phyloP scores from a whole-genome alignment of 2,329 filamentous ascomycete genomes.

The Colletotrichum somersetense region DNA sequence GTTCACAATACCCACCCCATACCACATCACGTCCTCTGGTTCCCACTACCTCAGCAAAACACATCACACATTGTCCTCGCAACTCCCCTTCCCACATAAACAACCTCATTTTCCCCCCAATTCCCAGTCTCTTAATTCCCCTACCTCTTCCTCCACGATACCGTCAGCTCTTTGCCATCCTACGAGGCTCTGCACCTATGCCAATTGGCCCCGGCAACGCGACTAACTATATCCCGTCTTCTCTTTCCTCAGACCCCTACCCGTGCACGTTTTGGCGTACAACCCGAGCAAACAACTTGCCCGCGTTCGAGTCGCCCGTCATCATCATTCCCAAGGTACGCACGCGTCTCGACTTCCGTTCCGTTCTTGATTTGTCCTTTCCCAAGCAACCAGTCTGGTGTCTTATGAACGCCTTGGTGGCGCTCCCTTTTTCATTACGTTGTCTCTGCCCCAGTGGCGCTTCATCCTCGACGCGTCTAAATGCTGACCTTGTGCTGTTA shows the following conservation, averaged over 20 bases:
- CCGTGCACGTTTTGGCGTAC: constrained; percentile 34
- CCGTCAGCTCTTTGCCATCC: not conserved
- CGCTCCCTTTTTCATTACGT: constrained; percentile 8
- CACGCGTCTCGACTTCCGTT: constrained; percentile 23
- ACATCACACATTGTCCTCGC: constrained; percentile 33
- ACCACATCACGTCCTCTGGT: constrained; percentile 41
- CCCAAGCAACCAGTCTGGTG: constrained; percentile 1
- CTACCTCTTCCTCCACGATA: constrained; percentile 18
- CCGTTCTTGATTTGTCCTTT: constrained; percentile 1
- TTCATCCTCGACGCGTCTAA: constrained; percentile 31
- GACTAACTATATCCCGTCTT: constrained; percentile 21
- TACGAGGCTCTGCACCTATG: not conserved
- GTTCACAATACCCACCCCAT: constrained; percentile 40
- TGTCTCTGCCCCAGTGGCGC: constrained; percentile 14
- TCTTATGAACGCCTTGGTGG: constrained; percentile 7
- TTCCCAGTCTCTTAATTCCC: constrained; percentile 5
- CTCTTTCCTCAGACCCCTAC: constrained; percentile 5
- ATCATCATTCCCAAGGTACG: constrained; percentile 40
- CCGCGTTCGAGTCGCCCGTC: constrained; percentile 35
- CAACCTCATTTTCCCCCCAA: constrained; percentile 25
- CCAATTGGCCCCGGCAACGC: constrained; percentile 34
- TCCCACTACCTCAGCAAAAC: constrained; percentile 42
- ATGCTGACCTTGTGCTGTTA: constrained; percentile 31
- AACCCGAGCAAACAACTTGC: constrained; percentile 33
- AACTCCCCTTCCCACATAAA: constrained; percentile 32